Percentiles rank a stretch among this genome's conserved stretches.
Evolutionary conservation across 2,329 filamentous ascomycete genomes (phyloP).

Genomic region (Cladosporium sp.): DNA sequence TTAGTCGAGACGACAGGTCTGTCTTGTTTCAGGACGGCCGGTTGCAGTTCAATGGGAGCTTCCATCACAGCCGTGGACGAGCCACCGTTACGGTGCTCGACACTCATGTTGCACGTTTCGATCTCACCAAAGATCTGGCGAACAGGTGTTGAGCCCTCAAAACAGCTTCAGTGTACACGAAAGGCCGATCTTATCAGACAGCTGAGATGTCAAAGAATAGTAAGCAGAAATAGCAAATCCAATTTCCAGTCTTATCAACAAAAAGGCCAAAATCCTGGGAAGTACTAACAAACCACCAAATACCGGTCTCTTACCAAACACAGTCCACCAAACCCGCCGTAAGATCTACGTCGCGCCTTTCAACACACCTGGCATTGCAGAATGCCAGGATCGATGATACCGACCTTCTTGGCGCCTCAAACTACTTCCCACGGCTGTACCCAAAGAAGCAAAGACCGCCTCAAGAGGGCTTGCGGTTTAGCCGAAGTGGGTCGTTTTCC

Average conservation of each 20-base stretch:
- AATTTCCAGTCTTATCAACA: too few species aligned
- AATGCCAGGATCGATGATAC: neutral
- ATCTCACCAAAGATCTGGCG: neutral
- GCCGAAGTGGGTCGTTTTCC: neutral
- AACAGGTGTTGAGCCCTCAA: too few species aligned
- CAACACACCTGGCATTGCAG: too few species aligned
- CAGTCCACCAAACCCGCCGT: neutral
- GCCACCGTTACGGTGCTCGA: slow-evolving; percentile 18
- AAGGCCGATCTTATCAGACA: too few species aligned
- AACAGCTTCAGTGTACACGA: too few species aligned
- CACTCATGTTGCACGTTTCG: slow-evolving; percentile 10
- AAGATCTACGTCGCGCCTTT: neutral
- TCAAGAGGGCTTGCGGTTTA: neutral
- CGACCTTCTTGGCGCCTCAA: neutral
- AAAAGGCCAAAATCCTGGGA: too few species aligned
- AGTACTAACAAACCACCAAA: too few species aligned
- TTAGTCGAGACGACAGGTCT: slow-evolving; percentile 15
- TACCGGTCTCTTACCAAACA: neutral
- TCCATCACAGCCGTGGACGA: slow-evolving; percentile 26
- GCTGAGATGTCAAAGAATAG: too few species aligned
- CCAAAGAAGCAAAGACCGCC: neutral
- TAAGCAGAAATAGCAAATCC: too few species aligned
- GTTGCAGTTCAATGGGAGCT: slow-evolving; percentile 24
- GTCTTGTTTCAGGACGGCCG: slow-evolving; percentile 19
- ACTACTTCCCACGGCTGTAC: neutral